Percentiles rank a stretch among this genome's conserved stretches.
phyloP scores from a whole-genome alignment of 331 rosid genomes.

The Prunus yedoensis region DNA sequence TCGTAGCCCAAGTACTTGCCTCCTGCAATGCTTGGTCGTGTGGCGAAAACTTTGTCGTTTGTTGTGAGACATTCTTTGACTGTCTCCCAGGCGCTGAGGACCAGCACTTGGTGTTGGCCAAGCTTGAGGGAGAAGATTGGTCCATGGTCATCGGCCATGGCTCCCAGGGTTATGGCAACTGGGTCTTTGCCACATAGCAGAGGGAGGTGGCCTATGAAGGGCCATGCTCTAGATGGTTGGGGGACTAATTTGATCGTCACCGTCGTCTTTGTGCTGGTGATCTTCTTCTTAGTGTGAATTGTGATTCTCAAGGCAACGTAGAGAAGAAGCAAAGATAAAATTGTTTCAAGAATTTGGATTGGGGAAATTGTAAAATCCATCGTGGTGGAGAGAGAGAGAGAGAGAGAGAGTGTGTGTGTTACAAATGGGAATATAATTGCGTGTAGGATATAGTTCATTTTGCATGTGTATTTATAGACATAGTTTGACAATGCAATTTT shows the following conservation, averaged over 20 bases:
- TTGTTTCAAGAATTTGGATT: neutral
- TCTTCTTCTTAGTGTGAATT: neutral
- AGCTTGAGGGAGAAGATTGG: conserved; percentile 45
- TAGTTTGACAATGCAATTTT: too few species aligned
- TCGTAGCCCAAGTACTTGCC: conserved; percentile 51
- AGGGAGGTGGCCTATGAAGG: conserved; percentile 64
- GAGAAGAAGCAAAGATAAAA: neutral
- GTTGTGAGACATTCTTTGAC: conserved; percentile 48
- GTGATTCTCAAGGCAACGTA: neutral
- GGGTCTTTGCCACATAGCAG: conserved; percentile 40
- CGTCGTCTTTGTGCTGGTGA: too few species aligned
- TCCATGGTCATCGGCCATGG: conserved; percentile 47
- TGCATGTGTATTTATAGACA: neutral
- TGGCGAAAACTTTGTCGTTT: conserved; percentile 50
- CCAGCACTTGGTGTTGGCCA: conserved; percentile 35
- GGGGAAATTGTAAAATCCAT: conserved; percentile 25
- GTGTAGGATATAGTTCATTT: neutral
- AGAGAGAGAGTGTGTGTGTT: too few species aligned
- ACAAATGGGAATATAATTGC: neutral
- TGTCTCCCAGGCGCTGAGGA: conserved; percentile 42
- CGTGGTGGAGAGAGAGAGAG: neutral
- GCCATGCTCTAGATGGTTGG: conserved; percentile 43
- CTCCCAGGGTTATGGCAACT: conserved; percentile 38
- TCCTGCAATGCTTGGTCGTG: conserved; percentile 37
- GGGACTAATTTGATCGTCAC: conserved; percentile 19